These are phyloP conservation scores for Calonectria pseudoreteaudii DNA, from an alignment of 2,329 filamentous ascomycete genomes.

Conservation along the genomic window DNA sequence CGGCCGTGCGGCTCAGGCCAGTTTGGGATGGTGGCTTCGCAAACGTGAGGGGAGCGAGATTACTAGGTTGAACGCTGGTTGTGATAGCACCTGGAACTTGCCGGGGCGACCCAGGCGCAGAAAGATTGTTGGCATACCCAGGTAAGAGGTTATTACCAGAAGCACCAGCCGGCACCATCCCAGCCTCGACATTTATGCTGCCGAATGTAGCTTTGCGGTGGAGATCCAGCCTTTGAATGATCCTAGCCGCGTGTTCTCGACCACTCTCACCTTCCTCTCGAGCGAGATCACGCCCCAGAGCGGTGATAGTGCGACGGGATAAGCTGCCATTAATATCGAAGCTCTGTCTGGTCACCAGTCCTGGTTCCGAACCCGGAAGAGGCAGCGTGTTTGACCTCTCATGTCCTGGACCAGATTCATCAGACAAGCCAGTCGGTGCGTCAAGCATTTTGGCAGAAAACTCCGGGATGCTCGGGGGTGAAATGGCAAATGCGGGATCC, in stretches of 20 bases:
- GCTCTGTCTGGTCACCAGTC: slow-evolving; percentile 71
- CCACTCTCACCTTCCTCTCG: slow-evolving; percentile 79
- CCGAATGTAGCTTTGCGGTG: slow-evolving; percentile 81
- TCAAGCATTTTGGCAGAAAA: slow-evolving; percentile 86
- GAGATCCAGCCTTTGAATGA: slow-evolving; percentile 93
- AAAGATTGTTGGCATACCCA: slow-evolving; percentile 57
- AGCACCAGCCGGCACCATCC: slow-evolving; percentile 76
- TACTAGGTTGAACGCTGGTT: slow-evolving; percentile 65
- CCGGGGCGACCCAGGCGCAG: slow-evolving; percentile 45
- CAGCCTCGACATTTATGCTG: slow-evolving; percentile 52
- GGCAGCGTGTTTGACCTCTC: slow-evolving; percentile 76
- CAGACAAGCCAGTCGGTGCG: slow-evolving; percentile 69
- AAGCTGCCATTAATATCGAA: slow-evolving; percentile 72
- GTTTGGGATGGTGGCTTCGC: slow-evolving; percentile 87
- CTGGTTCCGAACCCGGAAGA: slow-evolving; percentile 69
- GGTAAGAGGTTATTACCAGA: slow-evolving; percentile 85
- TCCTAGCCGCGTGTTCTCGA: slow-evolving; percentile 84
- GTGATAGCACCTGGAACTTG: slow-evolving; percentile 47
- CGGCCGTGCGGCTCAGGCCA: slow-evolving; percentile 86
- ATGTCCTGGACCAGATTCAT: slow-evolving; percentile 52
- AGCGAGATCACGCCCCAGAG: slow-evolving; percentile 58
- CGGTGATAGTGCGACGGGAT: slow-evolving; percentile 68
- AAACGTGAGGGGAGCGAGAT: slow-evolving; percentile 83
- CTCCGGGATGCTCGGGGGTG: slow-evolving; percentile 86
- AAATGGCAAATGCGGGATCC: slow-evolving; percentile 91